These are phyloP conservation scores for Kodamaea kaohsiungensis DNA, from an alignment of 805 yeast genomes.

Conservation along the genomic window DNA sequence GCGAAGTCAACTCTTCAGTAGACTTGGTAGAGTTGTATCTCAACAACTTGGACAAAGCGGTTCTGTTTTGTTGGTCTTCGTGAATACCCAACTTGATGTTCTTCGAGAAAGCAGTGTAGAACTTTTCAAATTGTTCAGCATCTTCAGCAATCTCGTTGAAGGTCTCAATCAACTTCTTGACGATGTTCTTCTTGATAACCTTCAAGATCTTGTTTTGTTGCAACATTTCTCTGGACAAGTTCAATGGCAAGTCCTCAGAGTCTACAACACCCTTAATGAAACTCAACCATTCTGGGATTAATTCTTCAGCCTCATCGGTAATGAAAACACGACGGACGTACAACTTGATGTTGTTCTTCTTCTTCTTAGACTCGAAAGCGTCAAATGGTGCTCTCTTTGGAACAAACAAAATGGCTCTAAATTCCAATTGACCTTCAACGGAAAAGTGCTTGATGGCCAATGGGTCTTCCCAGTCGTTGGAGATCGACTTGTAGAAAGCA, in stretches of 20 bases:
- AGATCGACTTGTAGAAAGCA: conserved; percentile 98
- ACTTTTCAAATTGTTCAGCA: conserved; percentile 96
- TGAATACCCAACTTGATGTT: conserved; percentile 98
- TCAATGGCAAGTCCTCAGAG: conserved; percentile 98
- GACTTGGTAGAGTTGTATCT: conserved; percentile 98
- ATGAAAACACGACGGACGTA: conserved; percentile 99
- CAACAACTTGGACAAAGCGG: conserved; percentile 90
- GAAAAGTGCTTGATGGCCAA: conserved; percentile 99
- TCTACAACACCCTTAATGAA: conserved; percentile 99
- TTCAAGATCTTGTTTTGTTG: conserved; percentile 99
- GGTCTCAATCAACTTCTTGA: conserved; percentile 97
- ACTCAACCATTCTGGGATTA: conserved; percentile 98
- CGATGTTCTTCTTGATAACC: conserved; percentile 98
- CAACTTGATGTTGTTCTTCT: conserved; percentile 97
- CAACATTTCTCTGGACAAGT: conserved; percentile 99
- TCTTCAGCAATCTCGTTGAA: conserved; percentile 99
- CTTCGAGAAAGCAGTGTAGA: conserved; percentile 97
- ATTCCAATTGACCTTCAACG: conserved; percentile 99
- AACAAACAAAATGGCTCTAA: conserved; percentile 94
- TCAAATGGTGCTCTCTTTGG: conserved; percentile 99
- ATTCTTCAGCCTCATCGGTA: conserved; percentile 99
- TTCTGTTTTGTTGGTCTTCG: conserved; percentile 98
- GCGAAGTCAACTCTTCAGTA: conserved; percentile 88
- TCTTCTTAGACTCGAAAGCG: conserved; percentile 96
- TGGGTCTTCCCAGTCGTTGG: conserved; percentile 99